phyloP scores from a whole-genome alignment of 2,329 filamentous ascomycete genomes.

The Periconia sp. region DNA sequence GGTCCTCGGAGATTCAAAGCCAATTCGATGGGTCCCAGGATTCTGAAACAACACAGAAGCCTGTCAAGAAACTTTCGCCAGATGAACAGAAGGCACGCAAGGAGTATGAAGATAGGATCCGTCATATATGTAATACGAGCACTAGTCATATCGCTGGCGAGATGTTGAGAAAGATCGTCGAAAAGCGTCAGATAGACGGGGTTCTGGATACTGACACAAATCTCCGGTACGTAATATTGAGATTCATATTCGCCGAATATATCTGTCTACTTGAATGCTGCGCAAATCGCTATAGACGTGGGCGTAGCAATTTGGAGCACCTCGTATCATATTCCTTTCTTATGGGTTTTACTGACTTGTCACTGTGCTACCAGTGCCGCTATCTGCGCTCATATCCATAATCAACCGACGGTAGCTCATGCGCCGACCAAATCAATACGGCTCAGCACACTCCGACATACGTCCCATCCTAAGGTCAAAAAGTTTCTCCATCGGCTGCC shows the following conservation, averaged over 20 bases:
- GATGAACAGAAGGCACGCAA: conserved; percentile 52
- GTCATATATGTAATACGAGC: conserved; percentile 38
- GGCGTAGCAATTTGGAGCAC: too few species aligned
- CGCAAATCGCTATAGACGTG: too few species aligned
- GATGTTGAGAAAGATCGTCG: conserved; percentile 27
- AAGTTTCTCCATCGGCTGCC: conserved; percentile 58
- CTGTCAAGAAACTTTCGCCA: conserved; percentile 51
- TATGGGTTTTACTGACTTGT: too few species aligned
- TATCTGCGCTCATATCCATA: conserved; percentile 56
- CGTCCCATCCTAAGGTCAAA: conserved; percentile 49
- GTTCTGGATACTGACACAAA: conserved; percentile 49
- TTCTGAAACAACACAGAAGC: conserved; percentile 43
- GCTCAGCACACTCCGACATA: conserved; percentile 56
- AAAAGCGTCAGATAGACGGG: conserved; percentile 32
- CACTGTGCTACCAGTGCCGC: too few species aligned
- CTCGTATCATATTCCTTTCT: too few species aligned
- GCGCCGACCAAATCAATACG: conserved; percentile 57
- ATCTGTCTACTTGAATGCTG: too few species aligned
- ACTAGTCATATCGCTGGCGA: conserved; percentile 34
- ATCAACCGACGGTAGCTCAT: conserved; percentile 56
- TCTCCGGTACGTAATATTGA: too few species aligned
- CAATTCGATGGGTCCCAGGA: conserved; percentile 25
- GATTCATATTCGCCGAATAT: too few species aligned
- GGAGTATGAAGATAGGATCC: conserved; percentile 51
- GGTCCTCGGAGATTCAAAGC: conserved; percentile 25